phyloP scores from a whole-genome alignment of 345 rosid species.

The Citrus maxima region DNA sequence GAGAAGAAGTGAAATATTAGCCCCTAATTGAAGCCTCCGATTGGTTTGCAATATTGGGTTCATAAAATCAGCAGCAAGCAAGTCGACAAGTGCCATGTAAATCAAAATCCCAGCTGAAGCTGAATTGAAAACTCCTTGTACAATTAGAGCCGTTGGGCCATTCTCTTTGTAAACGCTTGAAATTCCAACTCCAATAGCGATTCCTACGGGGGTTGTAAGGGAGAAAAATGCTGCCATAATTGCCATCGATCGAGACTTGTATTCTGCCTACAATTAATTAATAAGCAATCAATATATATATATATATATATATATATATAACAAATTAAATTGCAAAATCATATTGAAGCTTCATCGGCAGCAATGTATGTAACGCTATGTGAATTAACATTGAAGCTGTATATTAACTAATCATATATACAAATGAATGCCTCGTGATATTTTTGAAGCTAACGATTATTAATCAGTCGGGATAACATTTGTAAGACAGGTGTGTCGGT shows the following conservation, averaged over 20 bases:
- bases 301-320: no score
- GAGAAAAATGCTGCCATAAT: constrained; percentile 75
- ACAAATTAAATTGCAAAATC: no score
- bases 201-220: constrained; percentile 59
- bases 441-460: no score
- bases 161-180: constrained; percentile 40
- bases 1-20: constrained; percentile 49
- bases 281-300: no score
- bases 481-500: no score
- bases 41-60: constrained; percentile 53
- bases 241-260: constrained; percentile 37
- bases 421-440: no score
- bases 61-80: constrained; percentile 67
- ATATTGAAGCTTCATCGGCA: no score
- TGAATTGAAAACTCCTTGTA: constrained; percentile 56
- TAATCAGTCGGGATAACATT: no score
- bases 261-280: constrained; percentile 37
- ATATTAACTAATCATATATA: no score
- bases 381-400: no score
- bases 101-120: constrained; percentile 73
- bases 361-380: no score
- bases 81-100: constrained; percentile 79
- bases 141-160: constrained; percentile 44
- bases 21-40: constrained; percentile 50
- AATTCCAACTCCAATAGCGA: constrained; percentile 58